Base-by-base conservation (phyloP, 108 stramenopile species). In the Nitzschia palea region DNA sequence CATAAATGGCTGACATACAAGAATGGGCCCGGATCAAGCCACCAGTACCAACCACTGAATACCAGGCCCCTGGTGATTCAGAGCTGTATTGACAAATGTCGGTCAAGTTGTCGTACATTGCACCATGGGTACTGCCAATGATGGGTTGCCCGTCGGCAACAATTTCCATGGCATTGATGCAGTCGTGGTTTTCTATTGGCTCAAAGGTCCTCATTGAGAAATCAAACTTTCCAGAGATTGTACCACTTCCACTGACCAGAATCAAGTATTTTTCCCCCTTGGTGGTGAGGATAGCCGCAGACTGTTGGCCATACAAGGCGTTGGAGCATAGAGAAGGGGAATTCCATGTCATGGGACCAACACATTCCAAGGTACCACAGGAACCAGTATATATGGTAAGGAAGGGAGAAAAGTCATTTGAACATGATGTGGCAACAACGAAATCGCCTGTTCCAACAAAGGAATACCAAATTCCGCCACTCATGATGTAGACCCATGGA, bases 51-150 rank as follows among this genome's bases (percentile, higher is more conserved):
- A 63, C 25, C 4, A 71, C 53, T 0, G n/a, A 4, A 0, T 71
- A 71, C 70, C 70, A 71, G 14, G 63, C 15, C n/a, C 45, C 61
- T 35, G 68, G 68, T 0, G 65, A 34, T 14, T 10, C 4, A n/a
- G 22, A 18, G 45, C 8, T 32, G 45, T 34, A 61, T n/a, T 36
- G 36, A 37, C 25, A 26, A 14, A 14, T 27, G 33, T 15, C 59
- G n/a, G 25, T 22, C 8, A 61, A 61, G 18, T 36, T 36, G 52
- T 66, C 65, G 9, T 3, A 34, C 12, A 54, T 68, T 23, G 67
- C 54, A 44, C 32, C 30, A 6, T 18, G 4, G 14, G 67, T 68
- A n/a, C 18, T 53, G n/a, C 42, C 54, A 6, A 20, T 17, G n/a
- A 43, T 28, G 17, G 44, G 17, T 3, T 12, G 14, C 3, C 43